Evolutionary conservation across 495 filamentous ascomycete genomes (phyloP).

Genomic region (Penicillium cinerascens): DNA sequence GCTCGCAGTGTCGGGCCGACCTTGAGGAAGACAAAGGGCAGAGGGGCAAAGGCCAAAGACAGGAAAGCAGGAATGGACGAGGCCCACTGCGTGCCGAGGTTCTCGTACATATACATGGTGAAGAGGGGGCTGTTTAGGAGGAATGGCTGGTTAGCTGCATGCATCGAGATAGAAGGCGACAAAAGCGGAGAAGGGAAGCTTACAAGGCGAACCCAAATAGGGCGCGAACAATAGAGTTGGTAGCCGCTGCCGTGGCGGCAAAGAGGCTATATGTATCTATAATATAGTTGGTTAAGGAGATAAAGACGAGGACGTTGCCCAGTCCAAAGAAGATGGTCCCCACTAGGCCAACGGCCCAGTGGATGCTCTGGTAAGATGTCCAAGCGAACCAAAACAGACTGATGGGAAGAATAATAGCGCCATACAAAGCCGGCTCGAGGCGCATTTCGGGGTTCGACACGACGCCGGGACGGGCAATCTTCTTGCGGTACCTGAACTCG

Average conservation of each 20-base stretch:
- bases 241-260: constrained; percentile 63
- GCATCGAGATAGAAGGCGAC: no score
- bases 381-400: constrained; percentile 52
- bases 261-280: constrained; percentile 65
- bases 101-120: constrained; percentile 59
- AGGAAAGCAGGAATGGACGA: constrained; percentile 64
- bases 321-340: constrained; percentile 60
- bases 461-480: not conserved
- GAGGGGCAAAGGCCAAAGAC: constrained; percentile 51
- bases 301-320: constrained; percentile 58
- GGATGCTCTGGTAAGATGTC: constrained; percentile 54
- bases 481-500: constrained; percentile 17
- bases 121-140: no score
- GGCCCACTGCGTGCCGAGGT: constrained; percentile 67
- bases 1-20: no score
- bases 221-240: no score
- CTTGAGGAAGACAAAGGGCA: not conserved
- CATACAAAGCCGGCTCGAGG: constrained; percentile 15
- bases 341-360: constrained; percentile 57
- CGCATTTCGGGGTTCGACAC: constrained; percentile 13
- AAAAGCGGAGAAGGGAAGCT: no score
- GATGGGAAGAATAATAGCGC: constrained; percentile 18
- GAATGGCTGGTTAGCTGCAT: no score
- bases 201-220: constrained; percentile 57
- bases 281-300: constrained; percentile 62